These are phyloP conservation scores for Diaporthe eres DNA, from an alignment of 2,329 filamentous ascomycete genomes.

Conservation along the genomic window DNA sequence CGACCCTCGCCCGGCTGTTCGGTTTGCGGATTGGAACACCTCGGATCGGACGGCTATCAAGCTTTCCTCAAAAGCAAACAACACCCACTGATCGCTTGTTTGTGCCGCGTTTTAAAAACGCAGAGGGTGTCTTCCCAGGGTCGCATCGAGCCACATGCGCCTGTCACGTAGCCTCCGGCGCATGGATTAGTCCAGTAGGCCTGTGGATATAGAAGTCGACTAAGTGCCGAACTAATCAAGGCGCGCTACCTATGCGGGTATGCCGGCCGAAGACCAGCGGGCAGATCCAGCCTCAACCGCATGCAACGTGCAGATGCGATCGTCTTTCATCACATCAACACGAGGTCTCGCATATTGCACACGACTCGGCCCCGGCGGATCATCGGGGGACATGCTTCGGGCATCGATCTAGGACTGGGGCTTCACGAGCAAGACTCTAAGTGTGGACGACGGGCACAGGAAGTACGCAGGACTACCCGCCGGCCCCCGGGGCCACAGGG, in stretches of 20 bases:
- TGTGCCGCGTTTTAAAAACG: background rate
- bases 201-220: background rate
- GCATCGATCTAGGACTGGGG: background rate
- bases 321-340: background rate
- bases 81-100: background rate
- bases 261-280: background rate
- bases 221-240: background rate
- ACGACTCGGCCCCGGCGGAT: background rate
- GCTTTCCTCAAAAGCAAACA: conserved; percentile 1
- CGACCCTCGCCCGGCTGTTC: background rate
- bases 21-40: background rate
- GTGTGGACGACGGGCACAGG: background rate
- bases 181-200: background rate
- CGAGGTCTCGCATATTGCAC: background rate
- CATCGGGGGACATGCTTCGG: background rate
- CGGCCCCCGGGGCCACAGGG: background rate
- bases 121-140: background rate
- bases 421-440: background rate
- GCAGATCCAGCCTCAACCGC: background rate
- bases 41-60: background rate
- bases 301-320: background rate
- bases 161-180: background rate
- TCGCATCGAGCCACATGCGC: background rate
- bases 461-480: background rate
- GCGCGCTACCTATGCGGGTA: background rate